Conservation (phyloP, 495 filamentous ascomycete genomes). For the Neurospora sublineolata region DNA sequence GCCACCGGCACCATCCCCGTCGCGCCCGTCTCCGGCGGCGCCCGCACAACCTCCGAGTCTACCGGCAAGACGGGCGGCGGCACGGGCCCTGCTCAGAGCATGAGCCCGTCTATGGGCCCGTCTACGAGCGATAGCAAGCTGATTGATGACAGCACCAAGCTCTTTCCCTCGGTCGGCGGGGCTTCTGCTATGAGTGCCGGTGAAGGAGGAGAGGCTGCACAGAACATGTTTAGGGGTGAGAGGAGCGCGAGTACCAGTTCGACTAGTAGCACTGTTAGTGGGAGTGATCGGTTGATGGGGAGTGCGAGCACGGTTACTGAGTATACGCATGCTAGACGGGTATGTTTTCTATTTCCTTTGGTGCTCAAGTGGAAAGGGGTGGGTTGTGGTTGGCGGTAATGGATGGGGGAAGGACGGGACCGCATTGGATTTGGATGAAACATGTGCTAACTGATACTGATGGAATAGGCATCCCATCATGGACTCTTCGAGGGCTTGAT, state of each 20-base stretch:
- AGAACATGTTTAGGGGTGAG: background rate
- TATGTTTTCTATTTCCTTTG: background rate
- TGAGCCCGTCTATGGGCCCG: background rate
- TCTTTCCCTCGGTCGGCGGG: background rate
- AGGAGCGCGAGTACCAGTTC: background rate
- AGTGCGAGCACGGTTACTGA: background rate
- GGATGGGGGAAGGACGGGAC: background rate
- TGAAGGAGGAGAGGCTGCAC: background rate
- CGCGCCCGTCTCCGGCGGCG: background rate
- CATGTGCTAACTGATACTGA: background rate
- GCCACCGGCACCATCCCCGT: background rate
- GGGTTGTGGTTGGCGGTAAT: background rate
- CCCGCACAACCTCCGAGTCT: background rate
- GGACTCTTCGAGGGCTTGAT: slow-evolving; percentile 30
- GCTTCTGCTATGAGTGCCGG: background rate
- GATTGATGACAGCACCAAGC: background rate
- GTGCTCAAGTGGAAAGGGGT: background rate
- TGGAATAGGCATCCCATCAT: slow-evolving; percentile 22
- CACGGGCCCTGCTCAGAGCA: background rate
- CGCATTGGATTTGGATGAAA: too few relatives aligned
- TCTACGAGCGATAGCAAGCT: background rate
- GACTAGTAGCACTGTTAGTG: background rate
- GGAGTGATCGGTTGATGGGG: background rate
- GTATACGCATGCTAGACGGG: background rate
- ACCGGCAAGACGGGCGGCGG: background rate